Evolutionary conservation across 768 basidiomycete genomes (phyloP).

Genomic region (Kwoniella bestiolae): DNA sequence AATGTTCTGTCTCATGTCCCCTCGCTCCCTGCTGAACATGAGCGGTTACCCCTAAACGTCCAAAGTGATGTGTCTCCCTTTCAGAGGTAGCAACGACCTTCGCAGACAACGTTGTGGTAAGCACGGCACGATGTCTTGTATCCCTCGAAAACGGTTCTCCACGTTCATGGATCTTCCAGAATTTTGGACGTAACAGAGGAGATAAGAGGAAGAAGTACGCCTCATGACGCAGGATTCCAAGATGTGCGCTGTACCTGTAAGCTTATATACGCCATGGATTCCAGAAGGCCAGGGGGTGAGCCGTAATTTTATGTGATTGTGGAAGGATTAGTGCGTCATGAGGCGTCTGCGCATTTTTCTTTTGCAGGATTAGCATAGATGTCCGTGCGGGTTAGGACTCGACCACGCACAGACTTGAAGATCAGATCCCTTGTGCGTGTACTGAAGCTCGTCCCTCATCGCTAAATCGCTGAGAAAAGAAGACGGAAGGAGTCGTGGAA

Average conservation of each 20-base stretch:
- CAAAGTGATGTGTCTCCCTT: too few relatives aligned
- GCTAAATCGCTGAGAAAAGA: background rate
- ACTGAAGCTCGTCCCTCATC: too few relatives aligned
- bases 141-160: background rate
- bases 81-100: too few relatives aligned
- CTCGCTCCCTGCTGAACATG: background rate
- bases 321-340: slow-evolving; percentile 12
- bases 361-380: background rate
- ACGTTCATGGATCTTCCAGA: background rate
- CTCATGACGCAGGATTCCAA: slow-evolving; percentile 6
- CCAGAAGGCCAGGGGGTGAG: too few relatives aligned
- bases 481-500: background rate
- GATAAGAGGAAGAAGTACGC: background rate
- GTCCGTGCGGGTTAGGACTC: background rate
- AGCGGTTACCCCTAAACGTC: too few relatives aligned
- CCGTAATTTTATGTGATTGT: background rate
- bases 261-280: background rate
- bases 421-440: background rate
- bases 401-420: background rate
- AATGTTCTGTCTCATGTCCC: background rate
- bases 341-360: background rate
- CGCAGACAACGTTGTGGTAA: too few relatives aligned
- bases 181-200: background rate
- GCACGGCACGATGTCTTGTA: too few relatives aligned
- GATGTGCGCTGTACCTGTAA: slow-evolving; percentile 4